Conservation (phyloP, 345 rosid species). For the Turritis glabra region DNA sequence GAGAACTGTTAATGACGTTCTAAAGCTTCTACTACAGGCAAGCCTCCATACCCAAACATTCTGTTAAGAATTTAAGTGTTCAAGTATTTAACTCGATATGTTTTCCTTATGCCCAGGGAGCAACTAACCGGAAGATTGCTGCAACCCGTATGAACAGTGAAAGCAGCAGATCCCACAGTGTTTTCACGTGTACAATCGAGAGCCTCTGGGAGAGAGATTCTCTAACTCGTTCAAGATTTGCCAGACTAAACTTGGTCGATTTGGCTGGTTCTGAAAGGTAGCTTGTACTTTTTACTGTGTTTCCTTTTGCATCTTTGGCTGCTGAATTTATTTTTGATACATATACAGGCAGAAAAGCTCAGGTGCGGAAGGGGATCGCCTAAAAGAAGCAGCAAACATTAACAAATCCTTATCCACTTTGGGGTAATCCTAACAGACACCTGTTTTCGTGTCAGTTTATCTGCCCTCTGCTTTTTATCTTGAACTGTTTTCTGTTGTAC, state of each 20-base stretch:
- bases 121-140: slow-evolving; percentile 81
- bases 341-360: slow-evolving; percentile 88
- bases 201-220: slow-evolving; percentile 91
- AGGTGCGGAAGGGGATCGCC: slow-evolving; percentile 96
- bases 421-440: slow-evolving; percentile 56
- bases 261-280: slow-evolving; percentile 99
- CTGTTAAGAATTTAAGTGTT: slow-evolving; percentile 24
- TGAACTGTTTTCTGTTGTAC: slow-evolving; percentile 25
- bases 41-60: slow-evolving; percentile 20
- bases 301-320: slow-evolving; percentile 21
- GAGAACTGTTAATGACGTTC: slow-evolving; percentile 66
- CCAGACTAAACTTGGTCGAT: slow-evolving; percentile 93
- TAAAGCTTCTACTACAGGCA: slow-evolving; percentile 77
- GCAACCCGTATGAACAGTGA: slow-evolving; percentile 94
- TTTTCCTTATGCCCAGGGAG: slow-evolving; percentile 55
- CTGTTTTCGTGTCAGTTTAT: slow-evolving; percentile 28
- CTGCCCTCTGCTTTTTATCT: slow-evolving; percentile 8
- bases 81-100: slow-evolving; percentile 14
- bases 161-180: slow-evolving; percentile 97
- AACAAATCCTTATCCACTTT: slow-evolving; percentile 92
- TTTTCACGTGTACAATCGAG: slow-evolving; percentile 91
- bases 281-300: neutral
- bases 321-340: slow-evolving; percentile 21
- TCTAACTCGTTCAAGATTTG: slow-evolving; percentile 75
- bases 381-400: slow-evolving; percentile 97